These are phyloP conservation scores for Carex parvula DNA, from an alignment of 176 grass and related monocot genomes.

Conservation along the genomic window DNA sequence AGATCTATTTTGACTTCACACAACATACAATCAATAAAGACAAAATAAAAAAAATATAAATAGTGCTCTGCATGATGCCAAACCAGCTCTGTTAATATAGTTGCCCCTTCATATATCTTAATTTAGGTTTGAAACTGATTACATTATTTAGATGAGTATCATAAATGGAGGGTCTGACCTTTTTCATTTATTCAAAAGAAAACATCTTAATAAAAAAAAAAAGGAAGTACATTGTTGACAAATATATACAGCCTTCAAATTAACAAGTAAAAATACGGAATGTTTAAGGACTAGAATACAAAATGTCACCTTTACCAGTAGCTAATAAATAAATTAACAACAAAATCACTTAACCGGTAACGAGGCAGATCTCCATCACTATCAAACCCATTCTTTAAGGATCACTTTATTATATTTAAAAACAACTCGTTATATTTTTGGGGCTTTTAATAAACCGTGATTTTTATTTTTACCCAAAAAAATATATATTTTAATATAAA, in stretches of 20 bases:
- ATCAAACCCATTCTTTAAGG: neutral
- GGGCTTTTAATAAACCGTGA: conserved; percentile 7
- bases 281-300: neutral
- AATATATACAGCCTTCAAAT: neutral
- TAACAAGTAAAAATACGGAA: neutral
- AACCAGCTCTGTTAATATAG: too few species aligned
- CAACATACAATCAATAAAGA: neutral
- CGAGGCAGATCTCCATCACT: conserved; percentile 8
- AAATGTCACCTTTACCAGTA: neutral
- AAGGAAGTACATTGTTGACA: neutral
- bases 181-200: too few species aligned
- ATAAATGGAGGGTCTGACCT: too few species aligned
- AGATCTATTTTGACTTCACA: neutral
- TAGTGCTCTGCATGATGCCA: too few species aligned
- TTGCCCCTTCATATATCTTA: too few species aligned
- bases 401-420: neutral
- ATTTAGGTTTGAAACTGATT: too few species aligned
- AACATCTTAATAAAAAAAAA: too few species aligned
- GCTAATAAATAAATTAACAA: neutral
- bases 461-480: too few species aligned
- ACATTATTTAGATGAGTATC: too few species aligned
- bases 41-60: too few species aligned
- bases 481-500: too few species aligned
- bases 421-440: neutral
- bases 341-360: conserved; percentile 9